These are phyloP conservation scores for Telopea speciosissima DNA, from an alignment of 177 flowering plant species.

Conservation along the genomic window DNA sequence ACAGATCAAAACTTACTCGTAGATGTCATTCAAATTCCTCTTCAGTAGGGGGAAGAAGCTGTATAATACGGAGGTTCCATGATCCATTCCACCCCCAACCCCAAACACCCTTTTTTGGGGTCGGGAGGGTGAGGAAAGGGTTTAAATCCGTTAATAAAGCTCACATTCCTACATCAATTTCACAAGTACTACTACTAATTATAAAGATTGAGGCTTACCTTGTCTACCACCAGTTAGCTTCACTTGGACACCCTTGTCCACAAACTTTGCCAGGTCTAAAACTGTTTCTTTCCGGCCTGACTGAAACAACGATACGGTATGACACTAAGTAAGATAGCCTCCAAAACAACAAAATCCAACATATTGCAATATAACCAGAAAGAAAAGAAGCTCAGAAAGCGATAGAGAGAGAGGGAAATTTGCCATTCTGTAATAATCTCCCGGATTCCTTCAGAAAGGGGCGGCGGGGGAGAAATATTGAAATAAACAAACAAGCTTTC, in stretches of 20 bases:
- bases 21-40: no score
- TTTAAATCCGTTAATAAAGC: no score
- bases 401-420: background rate
- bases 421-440: background rate
- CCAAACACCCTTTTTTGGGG: no score
- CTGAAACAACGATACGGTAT: conserved; percentile 6
- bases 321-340: background rate
- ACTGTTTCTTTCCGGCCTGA: conserved; percentile 26
- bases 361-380: no score
- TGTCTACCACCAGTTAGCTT: conserved; percentile 29
- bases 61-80: no score
- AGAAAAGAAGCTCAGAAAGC: background rate
- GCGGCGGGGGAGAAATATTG: background rate
- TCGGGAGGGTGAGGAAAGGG: no score
- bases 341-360: no score
- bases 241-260: conserved; percentile 25
- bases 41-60: no score
- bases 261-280: conserved; percentile 22
- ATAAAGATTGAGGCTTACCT: conserved; percentile 6
- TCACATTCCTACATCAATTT: no score
- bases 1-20: no score
- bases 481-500: background rate
- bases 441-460: background rate
- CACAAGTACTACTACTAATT: no score
- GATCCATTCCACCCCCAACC: no score